Evolutionary conservation across 331 rosid species (phyloP).

Genomic region (Telfairia occidentalis): DNA sequence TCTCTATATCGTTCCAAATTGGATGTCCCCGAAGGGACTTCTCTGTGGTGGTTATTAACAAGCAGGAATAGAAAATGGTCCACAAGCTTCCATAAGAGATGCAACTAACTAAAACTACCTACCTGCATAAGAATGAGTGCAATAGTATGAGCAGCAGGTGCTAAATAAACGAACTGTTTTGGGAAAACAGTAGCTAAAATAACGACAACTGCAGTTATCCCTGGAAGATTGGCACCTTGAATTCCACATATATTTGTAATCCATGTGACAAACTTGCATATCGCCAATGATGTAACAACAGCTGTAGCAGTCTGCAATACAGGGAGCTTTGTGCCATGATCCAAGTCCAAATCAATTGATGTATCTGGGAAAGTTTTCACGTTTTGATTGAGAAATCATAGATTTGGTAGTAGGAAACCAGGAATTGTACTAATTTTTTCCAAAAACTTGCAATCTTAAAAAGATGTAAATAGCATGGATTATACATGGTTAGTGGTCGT

Average conservation of each 20-base stretch:
- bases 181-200: constrained; percentile 55
- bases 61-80: background rate
- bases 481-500: background rate
- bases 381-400: background rate
- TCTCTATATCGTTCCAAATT: too few species aligned
- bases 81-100: background rate
- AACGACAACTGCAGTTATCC: constrained; percentile 45
- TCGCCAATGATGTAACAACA: constrained; percentile 38
- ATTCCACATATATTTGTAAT: constrained; percentile 32
- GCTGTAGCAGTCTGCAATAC: constrained; percentile 44
- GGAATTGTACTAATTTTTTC: background rate
- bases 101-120: background rate
- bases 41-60: background rate
- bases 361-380: constrained; percentile 21
- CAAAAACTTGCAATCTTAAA: background rate
- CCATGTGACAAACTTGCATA: constrained; percentile 39
- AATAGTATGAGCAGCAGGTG: constrained; percentile 46
- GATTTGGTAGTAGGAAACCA: background rate
- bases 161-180: constrained; percentile 34
- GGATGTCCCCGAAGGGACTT: too few species aligned
- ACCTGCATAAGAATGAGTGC: constrained; percentile 62
- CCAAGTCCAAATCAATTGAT: constrained; percentile 18
- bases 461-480: background rate
- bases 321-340: constrained; percentile 21
- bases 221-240: constrained; percentile 54